Conservation (phyloP, 768 basidiomycete species). For the Panaeolus papilionaceus region DNA sequence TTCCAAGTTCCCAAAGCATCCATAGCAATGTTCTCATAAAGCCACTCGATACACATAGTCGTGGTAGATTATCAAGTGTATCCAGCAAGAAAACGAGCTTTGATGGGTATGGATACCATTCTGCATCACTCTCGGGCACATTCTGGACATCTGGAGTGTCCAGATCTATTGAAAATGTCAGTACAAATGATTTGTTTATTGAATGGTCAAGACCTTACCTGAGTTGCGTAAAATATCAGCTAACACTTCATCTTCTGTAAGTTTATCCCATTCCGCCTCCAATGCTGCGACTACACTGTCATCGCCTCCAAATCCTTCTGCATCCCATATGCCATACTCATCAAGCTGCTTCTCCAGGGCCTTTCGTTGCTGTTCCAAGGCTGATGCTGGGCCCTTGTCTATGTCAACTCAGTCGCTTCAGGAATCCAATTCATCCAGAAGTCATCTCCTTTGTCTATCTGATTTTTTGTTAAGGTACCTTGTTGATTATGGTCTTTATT, state of each 20-base stretch:
- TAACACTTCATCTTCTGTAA: constrained; percentile 19
- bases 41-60: constrained; percentile 34
- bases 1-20: constrained; percentile 34
- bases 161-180: not conserved
- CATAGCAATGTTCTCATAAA: constrained; percentile 40
- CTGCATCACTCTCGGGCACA: not conserved
- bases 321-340: constrained; percentile 20
- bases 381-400: constrained; percentile 4
- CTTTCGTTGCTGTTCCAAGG: not conserved
- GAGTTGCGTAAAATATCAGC: constrained; percentile 18
- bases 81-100: constrained; percentile 33
- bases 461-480: not conserved
- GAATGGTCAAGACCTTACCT: constrained; percentile 9
- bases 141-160: not conserved
- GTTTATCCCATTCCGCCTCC: constrained; percentile 13
- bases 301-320: constrained; percentile 10
- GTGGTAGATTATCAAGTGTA: constrained; percentile 38
- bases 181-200: not conserved
- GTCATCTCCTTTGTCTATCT: not conserved
- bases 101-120: constrained; percentile 20
- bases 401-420: constrained; percentile 8
- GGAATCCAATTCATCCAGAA: constrained; percentile 18
- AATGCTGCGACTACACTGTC: constrained; percentile 14
- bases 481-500: constrained; percentile 6
- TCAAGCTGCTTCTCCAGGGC: constrained; percentile 14